Evolutionary conservation across 208 protist genomes (phyloP), one percentile per base, ranked within the genome.

Genomic region (Porcisia hertigi): DNA sequence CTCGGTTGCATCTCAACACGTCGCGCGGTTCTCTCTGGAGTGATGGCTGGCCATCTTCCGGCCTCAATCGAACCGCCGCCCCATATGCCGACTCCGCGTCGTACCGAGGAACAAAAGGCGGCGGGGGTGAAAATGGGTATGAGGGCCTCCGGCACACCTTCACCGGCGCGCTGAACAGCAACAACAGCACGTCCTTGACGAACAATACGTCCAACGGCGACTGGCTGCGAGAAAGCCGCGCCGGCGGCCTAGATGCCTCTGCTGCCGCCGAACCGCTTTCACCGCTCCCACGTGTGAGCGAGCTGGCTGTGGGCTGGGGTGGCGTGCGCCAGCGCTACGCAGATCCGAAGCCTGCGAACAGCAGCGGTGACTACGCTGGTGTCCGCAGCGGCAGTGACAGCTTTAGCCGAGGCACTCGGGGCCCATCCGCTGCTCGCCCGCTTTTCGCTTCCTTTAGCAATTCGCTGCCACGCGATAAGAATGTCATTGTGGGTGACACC

Each of bases 181-280:
- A 76, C 62, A 76, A 80, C 73, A 80, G 60, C 69, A 78, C 75
- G 16, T 78, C 36, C 43, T 69, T 83, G 79, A 71, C 70, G 14
- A 76, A 79, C 63, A 76, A 79, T 54, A 83, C 79, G 58, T 72
- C 73, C 47, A 75, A 9, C 69, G 73, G 69, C 43, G 74, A 79
- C 39, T 59, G 53, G 58, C 18, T 76, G 18, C 49, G 58, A 12
- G 18, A 71, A 49, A 66, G 64, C 39, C 41, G 53, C 49, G 53
- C 72, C 0, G 58, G 73, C 54, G 30, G 25, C 25, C 47, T 39
- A 57, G 25, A 71, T 41, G n/a, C 43, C 20, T 47, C 8, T 20
- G 6, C 25, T 53, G 73, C 59, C 23, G 73, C 58, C 3, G 71
- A 45, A 14, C 66, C 73, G 30, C 78, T 74, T 11, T 82, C 78